These are phyloP conservation scores for Mycena alexandri DNA, from an alignment of 768 basidiomycete genomes.

Conservation along the genomic window DNA sequence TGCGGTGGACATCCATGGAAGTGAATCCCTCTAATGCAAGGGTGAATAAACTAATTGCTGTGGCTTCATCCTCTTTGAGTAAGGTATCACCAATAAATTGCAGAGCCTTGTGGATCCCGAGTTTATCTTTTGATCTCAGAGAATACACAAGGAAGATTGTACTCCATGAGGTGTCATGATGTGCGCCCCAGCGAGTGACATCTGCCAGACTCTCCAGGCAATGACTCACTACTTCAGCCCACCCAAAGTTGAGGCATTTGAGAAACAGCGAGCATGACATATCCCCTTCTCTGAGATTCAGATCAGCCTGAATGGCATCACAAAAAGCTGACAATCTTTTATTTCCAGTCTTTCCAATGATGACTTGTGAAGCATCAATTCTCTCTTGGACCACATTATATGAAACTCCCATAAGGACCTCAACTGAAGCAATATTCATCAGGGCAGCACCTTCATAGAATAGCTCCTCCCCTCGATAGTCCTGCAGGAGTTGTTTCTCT, in stretches of 20 bases:
- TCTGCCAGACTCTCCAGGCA: neutral
- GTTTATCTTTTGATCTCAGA: neutral
- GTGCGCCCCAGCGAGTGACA: neutral
- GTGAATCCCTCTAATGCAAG: conserved; percentile 1
- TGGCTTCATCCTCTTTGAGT: neutral
- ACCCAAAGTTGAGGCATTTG: neutral
- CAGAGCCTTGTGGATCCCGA: neutral
- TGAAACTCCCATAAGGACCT: neutral
- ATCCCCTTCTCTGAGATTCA: neutral
- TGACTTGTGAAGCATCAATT: neutral
- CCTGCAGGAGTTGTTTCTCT: neutral
- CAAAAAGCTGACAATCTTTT: neutral
- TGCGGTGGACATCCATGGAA: neutral
- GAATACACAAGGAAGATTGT: neutral
- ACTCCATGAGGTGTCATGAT: neutral
- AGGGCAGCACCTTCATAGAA: neutral
- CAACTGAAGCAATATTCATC: neutral
- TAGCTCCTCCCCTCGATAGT: neutral
- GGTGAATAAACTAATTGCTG: neutral
- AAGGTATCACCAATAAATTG: neutral
- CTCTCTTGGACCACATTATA: neutral
- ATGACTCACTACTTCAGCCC: neutral
- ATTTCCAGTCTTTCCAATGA: neutral
- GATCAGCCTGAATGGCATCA: neutral
- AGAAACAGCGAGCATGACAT: neutral